A percentile compares a stretch with the other conserved stretches of the same genome.
These are phyloP conservation scores for Metarhizium sp. DNA, from an alignment of 2,329 filamentous ascomycete genomes.

Conservation along the genomic window DNA sequence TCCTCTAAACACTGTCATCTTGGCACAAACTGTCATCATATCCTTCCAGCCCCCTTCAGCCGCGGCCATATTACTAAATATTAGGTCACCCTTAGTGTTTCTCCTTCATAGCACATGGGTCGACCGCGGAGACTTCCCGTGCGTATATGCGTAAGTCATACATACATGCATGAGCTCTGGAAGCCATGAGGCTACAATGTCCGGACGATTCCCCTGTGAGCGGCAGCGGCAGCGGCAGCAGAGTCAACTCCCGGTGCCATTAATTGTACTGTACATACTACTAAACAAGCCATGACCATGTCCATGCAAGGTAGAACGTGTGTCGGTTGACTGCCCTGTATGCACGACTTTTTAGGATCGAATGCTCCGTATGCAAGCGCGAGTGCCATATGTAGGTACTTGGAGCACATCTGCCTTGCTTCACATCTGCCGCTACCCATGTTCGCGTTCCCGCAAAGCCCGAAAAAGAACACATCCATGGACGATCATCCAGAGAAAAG, in stretches of 20 bases:
- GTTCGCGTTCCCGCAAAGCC: not conserved
- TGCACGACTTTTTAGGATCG: not conserved
- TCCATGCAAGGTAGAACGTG: not conserved
- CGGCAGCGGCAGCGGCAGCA: not conserved
- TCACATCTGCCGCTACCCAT: slow-evolving; percentile 4
- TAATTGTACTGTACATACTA: too few species aligned
- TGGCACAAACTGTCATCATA: not conserved
- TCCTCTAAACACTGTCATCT: not conserved
- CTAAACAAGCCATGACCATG: not conserved
- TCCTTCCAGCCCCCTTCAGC: not conserved
- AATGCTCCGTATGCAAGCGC: slow-evolving; percentile 3
- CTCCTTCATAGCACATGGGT: too few species aligned
- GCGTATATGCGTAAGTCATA: not conserved
- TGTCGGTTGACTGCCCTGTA: not conserved
- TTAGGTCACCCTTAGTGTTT: too few species aligned
- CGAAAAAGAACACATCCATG: not conserved
- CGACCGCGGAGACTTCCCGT: not conserved
- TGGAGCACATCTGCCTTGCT: slow-evolving; percentile 1
- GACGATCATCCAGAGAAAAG: not conserved
- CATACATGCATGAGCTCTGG: not conserved
- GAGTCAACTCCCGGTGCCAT: not conserved
- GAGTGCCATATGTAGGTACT: not conserved
- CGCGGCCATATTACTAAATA: too few species aligned
- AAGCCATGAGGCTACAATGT: not conserved
- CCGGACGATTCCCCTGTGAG: not conserved